Evolutionary conservation across 1,139 yeast species (phyloP).

Genomic region (Debaryomyces udenii): DNA sequence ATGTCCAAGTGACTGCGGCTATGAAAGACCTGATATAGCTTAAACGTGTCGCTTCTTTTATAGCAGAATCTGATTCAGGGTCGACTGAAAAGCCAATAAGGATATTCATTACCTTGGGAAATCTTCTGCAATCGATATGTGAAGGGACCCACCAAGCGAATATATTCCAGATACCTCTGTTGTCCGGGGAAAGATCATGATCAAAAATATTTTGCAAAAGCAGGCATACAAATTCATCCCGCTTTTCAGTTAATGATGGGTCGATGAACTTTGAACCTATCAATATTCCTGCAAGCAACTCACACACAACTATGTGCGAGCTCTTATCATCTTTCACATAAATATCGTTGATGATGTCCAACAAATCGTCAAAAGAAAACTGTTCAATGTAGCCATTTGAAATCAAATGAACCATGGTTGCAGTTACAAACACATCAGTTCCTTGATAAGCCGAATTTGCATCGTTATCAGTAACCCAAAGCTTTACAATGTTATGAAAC

Average conservation of each 20-base stretch:
- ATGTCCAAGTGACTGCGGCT: slow-evolving; percentile 61
- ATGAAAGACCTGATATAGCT: slow-evolving; percentile 58
- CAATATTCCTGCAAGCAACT: slow-evolving; percentile 60
- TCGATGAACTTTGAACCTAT: slow-evolving; percentile 46
- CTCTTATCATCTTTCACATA: slow-evolving; percentile 66
- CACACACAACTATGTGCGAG: slow-evolving; percentile 64
- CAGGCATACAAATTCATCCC: slow-evolving; percentile 51
- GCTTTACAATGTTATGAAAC: slow-evolving; percentile 54
- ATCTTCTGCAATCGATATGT: slow-evolving; percentile 67
- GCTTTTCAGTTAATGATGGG: slow-evolving; percentile 20
- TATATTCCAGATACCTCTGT: slow-evolving; percentile 74
- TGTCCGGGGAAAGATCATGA: slow-evolving; percentile 75
- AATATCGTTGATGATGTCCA: slow-evolving; percentile 50
- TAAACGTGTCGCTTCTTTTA: slow-evolving; percentile 67
- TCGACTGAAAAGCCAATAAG: slow-evolving; percentile 55
- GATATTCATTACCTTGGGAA: slow-evolving; percentile 52
- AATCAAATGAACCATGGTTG: slow-evolving; percentile 47
- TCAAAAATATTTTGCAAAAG: slow-evolving; percentile 53
- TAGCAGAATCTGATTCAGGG: slow-evolving; percentile 61
- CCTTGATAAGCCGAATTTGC: slow-evolving; percentile 63
- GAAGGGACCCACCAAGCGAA: slow-evolving; percentile 76
- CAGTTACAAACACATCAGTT: slow-evolving; percentile 57
- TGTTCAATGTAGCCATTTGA: slow-evolving; percentile 42
- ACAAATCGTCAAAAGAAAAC: slow-evolving; percentile 47
- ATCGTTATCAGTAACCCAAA: slow-evolving; percentile 69